A percentile compares a stretch with the other conserved stretches of the same genome.
phyloP scores from a whole-genome alignment of 768 basidiomycete species.

The Hygrocybe punicea region DNA sequence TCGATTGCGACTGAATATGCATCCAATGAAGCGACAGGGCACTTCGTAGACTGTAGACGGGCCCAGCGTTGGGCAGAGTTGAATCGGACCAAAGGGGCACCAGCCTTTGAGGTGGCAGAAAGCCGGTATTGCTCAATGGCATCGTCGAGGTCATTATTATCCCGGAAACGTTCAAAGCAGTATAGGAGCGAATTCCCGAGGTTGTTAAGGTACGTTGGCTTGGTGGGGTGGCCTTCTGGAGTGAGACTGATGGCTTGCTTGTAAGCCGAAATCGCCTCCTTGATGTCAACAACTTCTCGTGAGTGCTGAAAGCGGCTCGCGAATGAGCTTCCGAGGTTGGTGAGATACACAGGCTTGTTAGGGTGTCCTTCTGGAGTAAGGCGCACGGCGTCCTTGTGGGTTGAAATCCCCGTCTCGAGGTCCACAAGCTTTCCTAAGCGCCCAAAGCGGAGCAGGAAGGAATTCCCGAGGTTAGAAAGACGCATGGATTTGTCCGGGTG shows the following conservation, averaged over 20 bases:
- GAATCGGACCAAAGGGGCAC: conserved; percentile 3
- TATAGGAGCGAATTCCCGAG: conserved; percentile 16
- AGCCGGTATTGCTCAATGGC: conserved; percentile 8
- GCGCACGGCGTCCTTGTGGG: conserved; percentile 11
- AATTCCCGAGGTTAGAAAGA: conserved; percentile 21
- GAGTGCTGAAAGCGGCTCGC: conserved; percentile 21
- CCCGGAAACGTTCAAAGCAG: conserved; percentile 10
- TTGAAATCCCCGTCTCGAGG: conserved; percentile 20
- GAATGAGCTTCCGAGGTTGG: conserved; percentile 20
- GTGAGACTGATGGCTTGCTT: conserved; percentile 8
- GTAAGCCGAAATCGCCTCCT: conserved; percentile 13
- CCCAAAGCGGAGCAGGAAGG: conserved; percentile 22
- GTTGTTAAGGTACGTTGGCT: conserved; percentile 3
- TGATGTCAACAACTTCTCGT: conserved; percentile 22
- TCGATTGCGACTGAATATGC: conserved; percentile 9
- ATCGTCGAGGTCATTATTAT: conserved; percentile 9
- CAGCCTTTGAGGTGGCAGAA: conserved; percentile 5
- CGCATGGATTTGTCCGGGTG: conserved; percentile 7
- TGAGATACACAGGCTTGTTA: conserved; percentile 11
- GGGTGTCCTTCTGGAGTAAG: conserved; percentile 16
- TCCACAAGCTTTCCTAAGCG: conserved; percentile 20
- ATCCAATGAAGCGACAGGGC: neutral
- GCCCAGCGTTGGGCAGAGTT: conserved; percentile 10
- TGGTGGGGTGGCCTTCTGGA: conserved; percentile 5
- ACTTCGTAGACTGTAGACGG: neutral